phyloP scores from a whole-genome alignment of 2,329 filamentous ascomycete species.

The Chrysoporthe austroafricana region DNA sequence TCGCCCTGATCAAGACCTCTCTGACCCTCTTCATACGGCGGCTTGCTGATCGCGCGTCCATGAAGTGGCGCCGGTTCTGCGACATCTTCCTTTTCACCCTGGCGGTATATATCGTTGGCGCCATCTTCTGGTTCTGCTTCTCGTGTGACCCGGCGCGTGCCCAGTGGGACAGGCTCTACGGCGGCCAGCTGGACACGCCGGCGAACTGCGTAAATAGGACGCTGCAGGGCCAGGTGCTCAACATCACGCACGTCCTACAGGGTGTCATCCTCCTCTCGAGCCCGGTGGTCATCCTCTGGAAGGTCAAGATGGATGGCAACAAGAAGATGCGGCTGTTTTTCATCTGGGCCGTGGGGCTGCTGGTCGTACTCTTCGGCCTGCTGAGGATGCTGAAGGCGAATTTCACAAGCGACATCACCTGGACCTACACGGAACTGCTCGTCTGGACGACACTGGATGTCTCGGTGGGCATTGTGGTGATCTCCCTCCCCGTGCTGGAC shows the following conservation, averaged over 20 bases:
- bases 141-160: conserved; percentile 35
- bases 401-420: conserved; percentile 32
- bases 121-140: conserved; percentile 39
- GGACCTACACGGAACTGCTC: conserved; percentile 36
- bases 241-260: conserved; percentile 40
- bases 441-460: conserved; percentile 40
- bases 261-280: conserved; percentile 40
- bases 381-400: conserved; percentile 35
- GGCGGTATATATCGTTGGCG: conserved; percentile 35
- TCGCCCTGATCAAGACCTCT: conserved; percentile 43
- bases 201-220: conserved; percentile 32
- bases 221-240: conserved; percentile 34
- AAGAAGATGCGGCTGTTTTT: conserved; percentile 39
- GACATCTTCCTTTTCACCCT: conserved; percentile 38
- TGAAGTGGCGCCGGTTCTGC: conserved; percentile 37
- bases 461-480: conserved; percentile 38
- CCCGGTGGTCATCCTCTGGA: conserved; percentile 42
- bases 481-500: conserved; percentile 41
- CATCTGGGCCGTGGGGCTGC: conserved; percentile 39
- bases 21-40: conserved; percentile 43
- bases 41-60: conserved; percentile 38
- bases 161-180: conserved; percentile 35
- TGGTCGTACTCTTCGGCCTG: conserved; percentile 38
- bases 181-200: conserved; percentile 31
- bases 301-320: conserved; percentile 36